Evolutionary conservation across 1,284 basidiomycete species (phyloP), one percentile per base, ranked within the genome.

Genomic region (Fistulinella staudtii): DNA sequence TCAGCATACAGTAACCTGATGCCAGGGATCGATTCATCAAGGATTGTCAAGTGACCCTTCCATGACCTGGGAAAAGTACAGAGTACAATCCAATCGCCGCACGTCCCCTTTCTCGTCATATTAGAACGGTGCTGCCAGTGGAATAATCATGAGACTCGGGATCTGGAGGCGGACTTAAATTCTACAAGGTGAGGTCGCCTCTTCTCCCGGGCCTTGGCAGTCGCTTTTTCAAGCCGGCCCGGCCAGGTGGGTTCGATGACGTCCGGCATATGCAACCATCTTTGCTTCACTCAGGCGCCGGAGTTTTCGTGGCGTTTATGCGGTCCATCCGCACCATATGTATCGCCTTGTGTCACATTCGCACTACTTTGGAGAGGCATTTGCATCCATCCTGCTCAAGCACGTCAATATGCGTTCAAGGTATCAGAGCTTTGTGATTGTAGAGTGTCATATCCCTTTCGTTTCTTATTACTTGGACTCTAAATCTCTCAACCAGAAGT

Each of bases 261-360:
- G 22, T 23, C 18, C 28, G 25, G 33, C 24, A n/a, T 24, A 31
- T n/a, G 13, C 25, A 30, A 35, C 15, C 25, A 18, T 3, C 15
- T 24, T n/a, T 22, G 15, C 34, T 21, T 41, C 34, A n/a, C n/a
- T 25, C 17, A 22, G 18, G 18, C 20, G 29, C 31, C 27, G 31
- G 40, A 7, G 22, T 31, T 27, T 34, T 18, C 15, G 45, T 48
- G 59, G 61, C 25, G 49, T 56, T 60, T 62, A 24, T 54, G 57
- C 53, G 59, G 59, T 33, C 27, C 31, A 35, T 28, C 8, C 20
- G 18, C 5, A 15, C 11, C 9, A 11, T 36, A 5, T 15, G 3
- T 25, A 25, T 27, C 18, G 8, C 17, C 36, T 40, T 41, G 40
- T 41, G 18, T 38, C 45, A 29, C 40, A 15, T 41, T 25, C 11